These are phyloP conservation scores for Penicillium sp. DNA, from an alignment of 2,329 filamentous ascomycete genomes.

Conservation along the genomic window DNA sequence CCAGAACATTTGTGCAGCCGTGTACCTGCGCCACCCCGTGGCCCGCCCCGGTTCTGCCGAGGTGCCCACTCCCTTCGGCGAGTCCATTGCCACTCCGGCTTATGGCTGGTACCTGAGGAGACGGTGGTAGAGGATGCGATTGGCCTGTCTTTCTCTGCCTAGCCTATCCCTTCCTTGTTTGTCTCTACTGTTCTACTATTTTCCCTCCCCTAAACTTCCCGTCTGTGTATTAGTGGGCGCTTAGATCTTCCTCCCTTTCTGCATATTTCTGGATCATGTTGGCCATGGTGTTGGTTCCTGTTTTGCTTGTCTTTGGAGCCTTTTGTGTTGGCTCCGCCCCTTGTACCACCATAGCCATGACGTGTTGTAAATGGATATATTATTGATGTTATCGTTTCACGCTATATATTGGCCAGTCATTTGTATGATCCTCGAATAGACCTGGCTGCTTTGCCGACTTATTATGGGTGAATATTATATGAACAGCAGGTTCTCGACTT, in stretches of 20 bases:
- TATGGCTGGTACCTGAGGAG: slow-evolving; percentile 93
- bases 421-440: neutral
- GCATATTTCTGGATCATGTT: slow-evolving; percentile 28
- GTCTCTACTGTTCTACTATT: slow-evolving; percentile 21
- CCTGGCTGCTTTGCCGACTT: neutral
- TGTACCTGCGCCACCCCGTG: slow-evolving; percentile 92
- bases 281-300: slow-evolving; percentile 30
- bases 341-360: slow-evolving; percentile 30
- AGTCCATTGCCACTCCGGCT: slow-evolving; percentile 71
- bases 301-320: slow-evolving; percentile 21
- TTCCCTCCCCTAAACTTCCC: slow-evolving; percentile 8
- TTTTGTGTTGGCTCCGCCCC: slow-evolving; percentile 11
- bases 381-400: neutral
- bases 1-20: slow-evolving; percentile 91
- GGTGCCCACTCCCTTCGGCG: slow-evolving; percentile 77
- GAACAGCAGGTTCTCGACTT: neutral
- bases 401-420: neutral
- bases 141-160: slow-evolving; percentile 10
- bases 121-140: slow-evolving; percentile 53
- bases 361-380: slow-evolving; percentile 28
- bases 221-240: slow-evolving; percentile 41
- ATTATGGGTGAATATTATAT: neutral
- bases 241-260: slow-evolving; percentile 23
- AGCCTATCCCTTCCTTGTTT: slow-evolving; percentile 16
- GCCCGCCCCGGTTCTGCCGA: slow-evolving; percentile 77